Evolutionary conservation across 805 yeast genomes (phyloP), one percentile per base, ranked within the genome.

Genomic region (Yamadazyma scolyti): DNA sequence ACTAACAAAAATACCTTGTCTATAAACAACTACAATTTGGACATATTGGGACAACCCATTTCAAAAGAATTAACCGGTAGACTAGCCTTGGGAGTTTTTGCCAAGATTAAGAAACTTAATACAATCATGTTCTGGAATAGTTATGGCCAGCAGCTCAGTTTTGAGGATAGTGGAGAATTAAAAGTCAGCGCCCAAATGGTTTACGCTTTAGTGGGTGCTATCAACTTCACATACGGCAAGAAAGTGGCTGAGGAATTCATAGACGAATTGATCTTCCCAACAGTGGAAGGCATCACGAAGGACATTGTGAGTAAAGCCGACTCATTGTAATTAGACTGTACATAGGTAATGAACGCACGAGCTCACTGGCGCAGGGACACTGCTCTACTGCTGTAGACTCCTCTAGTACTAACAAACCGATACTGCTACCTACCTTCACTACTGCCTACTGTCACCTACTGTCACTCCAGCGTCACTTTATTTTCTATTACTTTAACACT

Each of bases 201-300:
- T 38, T 65, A 65, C 46, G 80, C 90, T 4, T 57, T 82, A 34
- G 58, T 83, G 17, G 93, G 93, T 16, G 89, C 82, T 2, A 73
- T 83, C 30, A 65, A 80, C 20, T 59, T 75, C 20, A 64, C 68
- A 16, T 77, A 79, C 45, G 93, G 93, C 4, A 71, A 75, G 44
- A 42, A 39, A 4, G 68, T 33, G n/a, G 79, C 87, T 5, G 76
- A 71, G 42, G 57, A 65, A 37, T 83, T 79, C 46, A 71, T 83
- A 31, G 56, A 61, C 22, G 69, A 65, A 24, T 77, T 75, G 51
- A 56, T 79, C 23, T 52, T 77, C 26, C 51, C 59, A 15, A 46
- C 58, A 18, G 41, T 63, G 15, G 67, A 63, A 40, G 42, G 40
- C n/a, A 60, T 64, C 28, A 53, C 68, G n/a, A 54, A 45, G 19